Conservation (phyloP, 2,329 filamentous ascomycete genomes). For the Sclerotinia nivalis region DNA sequence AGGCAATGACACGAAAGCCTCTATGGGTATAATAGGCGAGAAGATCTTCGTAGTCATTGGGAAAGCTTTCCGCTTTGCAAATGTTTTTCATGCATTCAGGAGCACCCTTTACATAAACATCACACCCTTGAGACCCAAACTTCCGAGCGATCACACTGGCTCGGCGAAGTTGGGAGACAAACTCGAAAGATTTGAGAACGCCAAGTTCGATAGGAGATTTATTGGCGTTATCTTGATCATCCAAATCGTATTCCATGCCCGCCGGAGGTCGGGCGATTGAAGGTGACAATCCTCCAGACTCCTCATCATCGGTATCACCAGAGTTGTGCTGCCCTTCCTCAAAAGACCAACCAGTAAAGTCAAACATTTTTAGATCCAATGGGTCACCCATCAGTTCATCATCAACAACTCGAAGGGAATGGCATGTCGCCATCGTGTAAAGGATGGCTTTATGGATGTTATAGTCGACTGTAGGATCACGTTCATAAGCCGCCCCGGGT, state of each 20-base stretch:
- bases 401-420: constrained; percentile 84
- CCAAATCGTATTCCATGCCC: constrained; percentile 57
- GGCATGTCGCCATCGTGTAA: constrained; percentile 96
- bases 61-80: constrained; percentile 80
- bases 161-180: constrained; percentile 86
- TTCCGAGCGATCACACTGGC: constrained; percentile 91
- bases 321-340: constrained; percentile 78
- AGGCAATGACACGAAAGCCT: constrained; percentile 94
- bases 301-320: constrained; percentile 68
- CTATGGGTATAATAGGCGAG: constrained; percentile 90
- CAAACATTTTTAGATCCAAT: constrained; percentile 96
- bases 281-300: constrained; percentile 75
- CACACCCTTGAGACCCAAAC: constrained; percentile 80
- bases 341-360: constrained; percentile 90
- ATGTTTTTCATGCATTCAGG: constrained; percentile 97
- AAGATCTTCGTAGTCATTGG: constrained; percentile 84
- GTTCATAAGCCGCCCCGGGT: constrained; percentile 52
- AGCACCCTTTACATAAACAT: constrained; percentile 93
- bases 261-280: constrained; percentile 82
- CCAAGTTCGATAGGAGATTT: constrained; percentile 73
- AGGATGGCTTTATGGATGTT: constrained; percentile 68
- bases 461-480: constrained; percentile 61
- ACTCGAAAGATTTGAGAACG: constrained; percentile 89
- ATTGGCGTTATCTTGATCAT: constrained; percentile 46
- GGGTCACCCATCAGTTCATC: constrained; percentile 90